These are phyloP conservation scores for Ophiostoma sp. DNA, from an alignment of 2,329 filamentous ascomycete genomes.

Conservation along the genomic window DNA sequence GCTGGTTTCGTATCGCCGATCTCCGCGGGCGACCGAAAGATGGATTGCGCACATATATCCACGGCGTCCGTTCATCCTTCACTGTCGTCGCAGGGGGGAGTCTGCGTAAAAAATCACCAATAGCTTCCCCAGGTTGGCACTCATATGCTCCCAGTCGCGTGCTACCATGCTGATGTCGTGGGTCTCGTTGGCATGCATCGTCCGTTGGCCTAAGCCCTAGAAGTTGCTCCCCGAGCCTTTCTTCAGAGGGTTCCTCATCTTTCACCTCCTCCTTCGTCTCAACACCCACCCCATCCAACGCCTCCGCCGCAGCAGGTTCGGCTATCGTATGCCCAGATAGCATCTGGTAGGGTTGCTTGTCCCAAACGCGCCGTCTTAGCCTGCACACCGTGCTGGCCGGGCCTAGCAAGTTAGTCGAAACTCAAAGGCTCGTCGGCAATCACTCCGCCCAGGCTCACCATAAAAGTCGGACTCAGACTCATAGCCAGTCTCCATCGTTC, in stretches of 20 bases:
- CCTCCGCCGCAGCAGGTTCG: background rate
- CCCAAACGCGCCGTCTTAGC: constrained; percentile 46
- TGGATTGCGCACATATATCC: constrained; percentile 72
- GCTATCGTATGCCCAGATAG: constrained; percentile 38
- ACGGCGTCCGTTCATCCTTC: constrained; percentile 44
- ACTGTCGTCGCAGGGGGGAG: constrained; percentile 61
- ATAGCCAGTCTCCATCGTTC: constrained; percentile 34
- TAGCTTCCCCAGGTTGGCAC: constrained; percentile 45
- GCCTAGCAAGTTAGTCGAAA: constrained; percentile 40
- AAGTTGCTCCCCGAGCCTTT: background rate
- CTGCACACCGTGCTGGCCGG: constrained; percentile 44
- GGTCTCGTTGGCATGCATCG: background rate
- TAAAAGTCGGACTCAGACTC: constrained; percentile 53
- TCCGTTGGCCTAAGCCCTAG: no score
- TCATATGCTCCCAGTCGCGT: constrained; percentile 52
- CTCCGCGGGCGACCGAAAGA: constrained; percentile 29
- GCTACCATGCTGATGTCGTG: constrained; percentile 45
- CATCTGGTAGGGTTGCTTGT: no score
- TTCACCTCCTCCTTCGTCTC: background rate
- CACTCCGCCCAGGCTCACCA: constrained; percentile 35
- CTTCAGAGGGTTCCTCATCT: constrained; percentile 28
- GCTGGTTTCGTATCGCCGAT: constrained; percentile 34
- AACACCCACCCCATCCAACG: background rate
- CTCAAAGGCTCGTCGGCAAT: background rate
- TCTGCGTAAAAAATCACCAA: constrained; percentile 54